Base-by-base conservation (phyloP, 192 early-diverging fungal genomes). In the Gonapodya prolifera region DNA sequence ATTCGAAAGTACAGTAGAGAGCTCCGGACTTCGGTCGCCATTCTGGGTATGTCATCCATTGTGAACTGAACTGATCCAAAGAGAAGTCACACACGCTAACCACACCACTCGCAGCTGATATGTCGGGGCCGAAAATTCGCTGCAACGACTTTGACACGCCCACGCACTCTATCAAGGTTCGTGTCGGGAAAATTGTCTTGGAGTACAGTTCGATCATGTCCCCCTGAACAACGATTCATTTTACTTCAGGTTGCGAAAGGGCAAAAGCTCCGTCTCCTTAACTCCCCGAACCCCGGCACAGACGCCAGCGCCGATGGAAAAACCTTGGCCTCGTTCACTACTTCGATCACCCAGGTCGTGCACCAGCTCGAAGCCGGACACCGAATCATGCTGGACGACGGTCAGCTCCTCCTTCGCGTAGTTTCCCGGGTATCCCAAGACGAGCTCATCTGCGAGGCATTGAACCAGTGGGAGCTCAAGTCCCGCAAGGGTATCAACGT, bases 401-500 rank as follows among this genome's bases (percentile, higher is more conserved):
- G 87, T 1, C 80, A 80, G 76, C 33, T 88, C 31, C 73, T 70
- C 35, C 78, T 88, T 2, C 35, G 75, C 23, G 87, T 88, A 0
- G 35, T 70, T 17, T 70, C 76, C n/a, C 79, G 86, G 35, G 82
- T 87, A 2, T 85, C 83, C 0, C 35, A 78, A 16, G 79, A 80
- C 2, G 83, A 86, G 75, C 34, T 88, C 8, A 78, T 79, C 32
- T 84, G 84, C 23, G 80, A 86, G 34, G 82, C 88, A 2, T 34
- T 88, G 69, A 81, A 82, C 32, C 85, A 86, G 31, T 83, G 86
- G 0, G 79, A 77, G 30, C 78, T 88, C 18, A 88, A 88, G 70
- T 73, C 84, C 18, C 79, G 83, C 75, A 88, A 88, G 70, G 87
- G 86, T 35, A 88, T 88, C 80, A 88, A 88, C 74, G 87, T 88